These are phyloP conservation scores for Thelonectria discophora DNA, from an alignment of 2,329 filamentous ascomycete genomes.

Conservation along the genomic window DNA sequence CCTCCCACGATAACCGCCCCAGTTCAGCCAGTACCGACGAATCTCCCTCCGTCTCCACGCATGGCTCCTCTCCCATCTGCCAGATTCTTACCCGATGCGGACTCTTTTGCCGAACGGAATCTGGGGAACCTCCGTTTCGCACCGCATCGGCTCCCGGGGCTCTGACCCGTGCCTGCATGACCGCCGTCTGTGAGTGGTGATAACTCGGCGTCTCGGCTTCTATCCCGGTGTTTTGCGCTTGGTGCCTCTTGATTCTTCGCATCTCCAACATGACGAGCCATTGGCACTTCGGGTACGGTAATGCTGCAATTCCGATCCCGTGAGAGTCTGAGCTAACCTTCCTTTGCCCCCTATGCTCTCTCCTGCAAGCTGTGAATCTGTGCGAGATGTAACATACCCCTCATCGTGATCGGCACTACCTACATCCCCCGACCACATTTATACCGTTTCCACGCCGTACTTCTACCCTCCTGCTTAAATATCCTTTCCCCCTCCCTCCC, in stretches of 20 bases:
- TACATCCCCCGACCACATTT: background rate
- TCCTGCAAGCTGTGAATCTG: background rate
- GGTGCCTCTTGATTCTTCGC: constrained; percentile 1
- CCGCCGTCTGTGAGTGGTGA: constrained; percentile 24
- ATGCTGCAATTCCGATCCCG: background rate
- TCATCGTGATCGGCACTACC: constrained; percentile 8
- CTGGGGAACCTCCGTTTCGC: constrained; percentile 13
- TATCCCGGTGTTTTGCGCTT: constrained; percentile 1
- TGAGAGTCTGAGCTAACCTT: constrained; percentile 15
- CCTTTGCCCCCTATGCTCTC: background rate
- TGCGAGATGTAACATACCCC: constrained; percentile 24
- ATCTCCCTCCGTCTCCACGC: background rate
- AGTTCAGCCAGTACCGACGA: background rate
- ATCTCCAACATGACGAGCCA: background rate
- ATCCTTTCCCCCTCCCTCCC: constrained; percentile 7
- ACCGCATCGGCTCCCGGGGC: constrained; percentile 1
- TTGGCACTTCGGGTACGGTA: background rate
- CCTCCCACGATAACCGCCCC: background rate
- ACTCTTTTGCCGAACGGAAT: constrained; percentile 18
- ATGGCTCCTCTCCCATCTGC: background rate
- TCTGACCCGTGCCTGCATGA: constrained; percentile 1
- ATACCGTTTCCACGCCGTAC: background rate
- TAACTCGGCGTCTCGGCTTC: constrained; percentile 41
- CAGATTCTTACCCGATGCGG: constrained; percentile 15
- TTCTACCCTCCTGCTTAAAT: constrained; percentile 9